Percentiles rank a stretch among this genome's conserved stretches.
phyloP scores from a whole-genome alignment of 208 protist species.

The Leishmania amazonensis region DNA sequence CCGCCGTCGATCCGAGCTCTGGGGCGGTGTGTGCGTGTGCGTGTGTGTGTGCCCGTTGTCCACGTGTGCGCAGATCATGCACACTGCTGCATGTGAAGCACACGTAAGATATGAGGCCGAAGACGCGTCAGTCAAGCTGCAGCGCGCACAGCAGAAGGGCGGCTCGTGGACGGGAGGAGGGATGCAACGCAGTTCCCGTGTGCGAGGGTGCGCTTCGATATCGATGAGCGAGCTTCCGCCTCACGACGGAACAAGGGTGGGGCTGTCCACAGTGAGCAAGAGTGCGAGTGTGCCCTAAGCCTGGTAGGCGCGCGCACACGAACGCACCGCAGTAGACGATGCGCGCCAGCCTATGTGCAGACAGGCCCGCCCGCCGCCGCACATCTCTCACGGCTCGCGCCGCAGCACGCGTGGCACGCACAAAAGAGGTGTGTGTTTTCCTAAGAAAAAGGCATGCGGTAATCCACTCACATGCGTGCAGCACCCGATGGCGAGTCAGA shows the following conservation, averaged over 20 bases:
- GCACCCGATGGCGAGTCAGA: too few relatives aligned
- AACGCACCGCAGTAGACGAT: background rate
- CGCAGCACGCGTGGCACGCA: background rate
- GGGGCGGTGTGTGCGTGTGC: too few relatives aligned
- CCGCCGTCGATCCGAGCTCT: too few relatives aligned
- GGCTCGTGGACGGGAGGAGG: background rate
- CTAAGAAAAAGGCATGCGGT: too few relatives aligned
- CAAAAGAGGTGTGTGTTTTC: too few relatives aligned
- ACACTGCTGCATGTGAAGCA: background rate
- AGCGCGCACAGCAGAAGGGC: background rate
- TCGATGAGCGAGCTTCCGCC: background rate
- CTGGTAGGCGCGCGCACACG: background rate
- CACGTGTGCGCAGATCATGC: background rate
- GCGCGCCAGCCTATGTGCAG: background rate
- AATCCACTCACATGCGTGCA: too few relatives aligned
- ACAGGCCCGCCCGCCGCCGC: background rate
- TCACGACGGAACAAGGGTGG: background rate
- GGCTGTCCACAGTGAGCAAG: background rate
- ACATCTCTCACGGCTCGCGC: background rate
- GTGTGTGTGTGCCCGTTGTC: too few relatives aligned
- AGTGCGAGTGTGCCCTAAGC: background rate
- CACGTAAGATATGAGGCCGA: background rate
- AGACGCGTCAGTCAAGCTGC: background rate
- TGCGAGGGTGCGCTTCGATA: background rate
- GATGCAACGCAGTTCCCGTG: background rate